Evolutionary conservation across 257 asterid genomes (phyloP).

Genomic region (Forsythia viridissima): DNA sequence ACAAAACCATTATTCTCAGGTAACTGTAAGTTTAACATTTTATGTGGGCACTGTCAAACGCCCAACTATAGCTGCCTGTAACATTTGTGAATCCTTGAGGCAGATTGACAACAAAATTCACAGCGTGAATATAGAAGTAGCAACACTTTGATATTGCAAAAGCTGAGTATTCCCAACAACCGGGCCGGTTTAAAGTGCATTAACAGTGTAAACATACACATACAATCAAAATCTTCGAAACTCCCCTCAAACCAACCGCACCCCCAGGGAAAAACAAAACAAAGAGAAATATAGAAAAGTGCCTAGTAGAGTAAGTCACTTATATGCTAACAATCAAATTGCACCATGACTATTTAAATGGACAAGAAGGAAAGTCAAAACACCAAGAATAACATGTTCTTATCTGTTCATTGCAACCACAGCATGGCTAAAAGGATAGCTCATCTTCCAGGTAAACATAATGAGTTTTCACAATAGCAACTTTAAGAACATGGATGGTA

Average conservation of each 20-base stretch:
- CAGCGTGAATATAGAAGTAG: neutral
- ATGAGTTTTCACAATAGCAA: neutral
- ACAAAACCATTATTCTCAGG: neutral
- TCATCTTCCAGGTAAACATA: neutral
- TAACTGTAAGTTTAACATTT: neutral
- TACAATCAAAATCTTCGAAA: neutral
- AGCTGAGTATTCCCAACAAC: neutral
- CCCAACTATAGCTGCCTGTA: neutral
- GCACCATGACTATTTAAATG: neutral
- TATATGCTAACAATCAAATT: neutral
- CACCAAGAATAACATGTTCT: neutral
- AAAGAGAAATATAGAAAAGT: neutral
- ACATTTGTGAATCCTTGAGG: neutral
- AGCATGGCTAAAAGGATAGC: neutral
- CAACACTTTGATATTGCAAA: neutral
- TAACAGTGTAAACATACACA: neutral
- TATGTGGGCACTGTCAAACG: neutral
- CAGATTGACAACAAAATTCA: neutral
- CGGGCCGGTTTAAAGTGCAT: neutral
- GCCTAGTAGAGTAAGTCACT: neutral
- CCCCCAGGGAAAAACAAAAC: neutral
- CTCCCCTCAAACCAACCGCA: neutral
- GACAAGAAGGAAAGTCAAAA: neutral
- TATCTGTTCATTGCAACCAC: no score
- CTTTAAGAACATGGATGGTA: neutral